These are phyloP conservation scores for Diaporthe citrichinensis DNA, from an alignment of 2,329 filamentous ascomycete genomes.

Conservation along the genomic window DNA sequence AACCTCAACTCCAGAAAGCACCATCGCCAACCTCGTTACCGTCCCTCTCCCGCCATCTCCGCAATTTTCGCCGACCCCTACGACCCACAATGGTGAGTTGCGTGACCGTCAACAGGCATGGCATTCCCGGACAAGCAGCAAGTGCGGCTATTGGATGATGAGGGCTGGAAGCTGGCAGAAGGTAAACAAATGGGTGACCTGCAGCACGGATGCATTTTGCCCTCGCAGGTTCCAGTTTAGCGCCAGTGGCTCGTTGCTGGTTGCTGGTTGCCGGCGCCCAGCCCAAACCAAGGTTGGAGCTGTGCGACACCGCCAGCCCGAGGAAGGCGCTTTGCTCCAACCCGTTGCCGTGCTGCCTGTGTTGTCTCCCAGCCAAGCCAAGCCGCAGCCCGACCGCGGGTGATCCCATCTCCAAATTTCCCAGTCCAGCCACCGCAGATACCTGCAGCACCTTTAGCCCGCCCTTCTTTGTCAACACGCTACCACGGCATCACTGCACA, in stretches of 20 bases:
- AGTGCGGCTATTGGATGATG: conserved; percentile 27
- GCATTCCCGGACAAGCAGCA: conserved; percentile 23
- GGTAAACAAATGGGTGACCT: conserved; percentile 14
- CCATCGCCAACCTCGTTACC: conserved; percentile 45
- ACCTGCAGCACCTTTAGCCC: not conserved
- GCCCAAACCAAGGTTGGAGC: conserved; percentile 1
- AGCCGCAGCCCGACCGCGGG: not conserved
- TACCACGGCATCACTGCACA: not conserved
- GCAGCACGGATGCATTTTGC: conserved; percentile 10
- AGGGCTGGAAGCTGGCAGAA: conserved; percentile 22
- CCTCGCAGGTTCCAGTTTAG: conserved; percentile 31
- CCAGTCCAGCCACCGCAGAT: conserved; percentile 34
- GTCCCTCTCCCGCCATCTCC: not conserved
- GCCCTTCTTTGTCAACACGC: conserved; percentile 17
- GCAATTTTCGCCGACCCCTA: not conserved
- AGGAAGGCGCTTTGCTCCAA: conserved; percentile 21
- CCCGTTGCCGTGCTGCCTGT: conserved; percentile 2
- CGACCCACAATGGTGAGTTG: conserved; percentile 38
- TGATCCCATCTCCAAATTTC: conserved; percentile 41
- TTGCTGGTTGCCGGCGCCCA: not conserved
- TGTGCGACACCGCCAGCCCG: conserved; percentile 29
- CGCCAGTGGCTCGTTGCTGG: not conserved
- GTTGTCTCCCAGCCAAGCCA: conserved; percentile 3
- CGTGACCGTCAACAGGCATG: conserved; percentile 21
- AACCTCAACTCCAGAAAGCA: conserved; percentile 47